Conservation (phyloP, 2,329 filamentous ascomycete genomes). For the Erysiphe neolycopersici region DNA sequence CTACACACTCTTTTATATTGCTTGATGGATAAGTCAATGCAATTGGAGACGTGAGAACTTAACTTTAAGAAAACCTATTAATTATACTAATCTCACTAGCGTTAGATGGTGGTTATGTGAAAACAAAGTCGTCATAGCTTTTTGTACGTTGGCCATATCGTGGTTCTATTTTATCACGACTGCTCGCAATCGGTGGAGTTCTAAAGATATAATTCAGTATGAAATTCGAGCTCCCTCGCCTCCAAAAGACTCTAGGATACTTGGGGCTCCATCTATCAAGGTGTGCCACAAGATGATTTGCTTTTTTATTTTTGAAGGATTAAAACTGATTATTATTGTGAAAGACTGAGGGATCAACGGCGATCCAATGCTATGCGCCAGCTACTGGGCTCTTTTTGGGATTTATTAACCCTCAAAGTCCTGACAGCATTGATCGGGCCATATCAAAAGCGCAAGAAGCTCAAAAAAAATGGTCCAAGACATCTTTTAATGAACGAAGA, state of each 20-base stretch:
- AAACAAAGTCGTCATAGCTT: neutral
- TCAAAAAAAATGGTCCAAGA: constrained; percentile 51
- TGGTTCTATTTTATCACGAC: neutral
- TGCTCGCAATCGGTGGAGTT: neutral
- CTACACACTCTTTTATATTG: too few species aligned
- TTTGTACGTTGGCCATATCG: neutral
- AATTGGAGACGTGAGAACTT: neutral
- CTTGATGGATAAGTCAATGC: neutral
- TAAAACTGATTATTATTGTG: neutral
- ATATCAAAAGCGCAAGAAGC: constrained; percentile 48
- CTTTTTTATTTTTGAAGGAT: neutral
- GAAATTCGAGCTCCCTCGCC: neutral
- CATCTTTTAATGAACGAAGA: constrained; percentile 50
- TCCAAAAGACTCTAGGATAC: neutral
- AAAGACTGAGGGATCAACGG: constrained; percentile 32
- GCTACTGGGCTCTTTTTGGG: constrained; percentile 71
- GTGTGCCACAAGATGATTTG: neutral
- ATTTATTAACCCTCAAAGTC: constrained; percentile 47
- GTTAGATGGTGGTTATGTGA: neutral
- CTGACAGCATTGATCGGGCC: constrained; percentile 51
- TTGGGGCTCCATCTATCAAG: neutral
- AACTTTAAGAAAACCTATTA: neutral
- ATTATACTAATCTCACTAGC: neutral
- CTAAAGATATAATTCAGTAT: neutral
- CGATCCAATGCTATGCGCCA: constrained; percentile 67